Evolutionary conservation across 2,329 filamentous ascomycete genomes (phyloP), one percentile per base, ranked within the genome.

Genomic region (Sporothrix humicola): DNA sequence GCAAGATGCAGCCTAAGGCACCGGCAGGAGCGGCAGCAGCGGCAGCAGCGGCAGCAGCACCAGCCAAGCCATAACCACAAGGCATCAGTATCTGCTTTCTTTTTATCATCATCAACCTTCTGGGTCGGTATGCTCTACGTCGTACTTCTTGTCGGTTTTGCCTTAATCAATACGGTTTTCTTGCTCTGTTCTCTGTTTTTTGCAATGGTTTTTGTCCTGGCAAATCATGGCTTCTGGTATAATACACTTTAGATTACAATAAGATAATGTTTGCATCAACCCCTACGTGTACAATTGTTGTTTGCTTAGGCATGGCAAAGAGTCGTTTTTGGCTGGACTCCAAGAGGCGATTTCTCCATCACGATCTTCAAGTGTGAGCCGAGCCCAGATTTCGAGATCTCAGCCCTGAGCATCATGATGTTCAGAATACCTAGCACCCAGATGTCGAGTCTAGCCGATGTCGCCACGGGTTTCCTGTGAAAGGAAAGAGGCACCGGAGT

Each of bases 1-100:
- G 92, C 72, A 87, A 83, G 79, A 82, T 86, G 20, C 85, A 83
- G 79, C 42, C 81, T 65, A 82, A 81, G 77, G 54, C 61, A 8
- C 42, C 70, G 48, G 48, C 71, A 13, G 17, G 65, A 17, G 69
- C 46, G 23, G 13, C 54, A 15, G 9, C 58, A 10, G 37, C 17
- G 7, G 59, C 13, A 7, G 13, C 54, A 15, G 9, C 58, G 9
- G 37, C 17, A 3, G 59, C 13, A 7, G 58, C 59, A 44, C 13
- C 13, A 20, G 15, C 37, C 2, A 37, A 42, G 61, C 6, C 44
- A 13, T 17, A 5, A 37, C 31, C 20, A 37, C 13, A 23, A 65
- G 37, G 0, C 37, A 23, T 13, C 37, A 46, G 31, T 37, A 3
- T 37, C 31, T 37, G 5, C 31, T 65, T 9, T 1, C 13, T 13